A percentile compares a stretch with the other conserved stretches of the same genome.
Conservation (phyloP, 2,329 filamentous ascomycete genomes). For the Madurella mycetomatis region DNA sequence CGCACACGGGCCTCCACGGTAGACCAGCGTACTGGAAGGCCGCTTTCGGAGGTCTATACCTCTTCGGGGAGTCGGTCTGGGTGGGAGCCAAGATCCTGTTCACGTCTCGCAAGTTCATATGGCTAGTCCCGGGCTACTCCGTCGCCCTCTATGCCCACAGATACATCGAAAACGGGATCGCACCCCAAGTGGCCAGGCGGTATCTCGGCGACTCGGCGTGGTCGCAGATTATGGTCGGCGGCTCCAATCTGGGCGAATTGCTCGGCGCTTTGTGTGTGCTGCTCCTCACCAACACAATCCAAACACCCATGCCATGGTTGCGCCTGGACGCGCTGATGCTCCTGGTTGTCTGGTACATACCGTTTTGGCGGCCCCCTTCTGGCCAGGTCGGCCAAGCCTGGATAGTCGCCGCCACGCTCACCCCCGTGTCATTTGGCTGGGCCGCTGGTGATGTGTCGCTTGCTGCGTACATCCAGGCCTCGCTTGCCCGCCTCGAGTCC, state of each 20-base stretch:
- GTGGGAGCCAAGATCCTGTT: slow-evolving; percentile 44
- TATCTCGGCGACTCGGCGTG: slow-evolving; percentile 46
- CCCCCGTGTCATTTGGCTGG: slow-evolving; percentile 47
- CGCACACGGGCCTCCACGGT: slow-evolving; percentile 11
- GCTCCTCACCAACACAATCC: slow-evolving; percentile 44
- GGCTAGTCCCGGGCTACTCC: slow-evolving; percentile 46
- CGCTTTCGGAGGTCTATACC: slow-evolving; percentile 36
- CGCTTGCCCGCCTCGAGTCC: slow-evolving; percentile 41
- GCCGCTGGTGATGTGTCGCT: slow-evolving; percentile 49
- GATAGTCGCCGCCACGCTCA: slow-evolving; percentile 42
- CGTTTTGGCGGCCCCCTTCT: slow-evolving; percentile 40
- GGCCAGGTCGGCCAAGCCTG: slow-evolving; percentile 41
- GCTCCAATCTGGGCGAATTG: slow-evolving; percentile 47
- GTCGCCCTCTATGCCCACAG: slow-evolving; percentile 47
- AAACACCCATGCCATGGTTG: slow-evolving; percentile 48
- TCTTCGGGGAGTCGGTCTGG: slow-evolving; percentile 44
- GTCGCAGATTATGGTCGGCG: slow-evolving; percentile 47
- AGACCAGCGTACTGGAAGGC: slow-evolving; percentile 34
- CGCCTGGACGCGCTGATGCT: slow-evolving; percentile 43
- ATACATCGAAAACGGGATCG: slow-evolving; percentile 47
- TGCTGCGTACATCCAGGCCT: slow-evolving; percentile 47
- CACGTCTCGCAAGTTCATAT: slow-evolving; percentile 44
- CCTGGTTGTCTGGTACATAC: slow-evolving; percentile 45
- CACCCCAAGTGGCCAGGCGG: slow-evolving; percentile 41
- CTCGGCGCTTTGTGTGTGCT: slow-evolving; percentile 46